Evolutionary conservation across 345 rosid species (phyloP).

Genomic region (Jatropha curcas): DNA sequence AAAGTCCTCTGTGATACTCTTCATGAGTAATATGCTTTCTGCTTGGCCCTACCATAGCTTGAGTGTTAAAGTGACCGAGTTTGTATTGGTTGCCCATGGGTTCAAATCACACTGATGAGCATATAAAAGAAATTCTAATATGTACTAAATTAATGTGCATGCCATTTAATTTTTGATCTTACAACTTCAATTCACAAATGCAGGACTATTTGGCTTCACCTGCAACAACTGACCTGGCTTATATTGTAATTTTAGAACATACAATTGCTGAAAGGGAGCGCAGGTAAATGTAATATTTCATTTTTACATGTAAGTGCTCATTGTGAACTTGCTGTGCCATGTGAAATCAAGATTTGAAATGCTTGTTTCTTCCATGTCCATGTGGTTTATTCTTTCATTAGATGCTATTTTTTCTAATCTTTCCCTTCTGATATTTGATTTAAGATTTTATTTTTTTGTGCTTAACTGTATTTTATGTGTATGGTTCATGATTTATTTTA

Average conservation of each 20-base stretch:
- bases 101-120: not conserved
- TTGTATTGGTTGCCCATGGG: not conserved
- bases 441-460: no score
- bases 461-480: no score
- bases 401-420: not conserved
- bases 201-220: constrained; percentile 90
- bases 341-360: not conserved
- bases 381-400: not conserved
- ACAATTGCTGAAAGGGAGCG: constrained; percentile 96
- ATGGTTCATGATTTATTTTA: no score
- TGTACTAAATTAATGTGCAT: not conserved
- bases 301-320: not conserved
- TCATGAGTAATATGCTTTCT: not conserved
- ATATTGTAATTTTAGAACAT: constrained; percentile 81
- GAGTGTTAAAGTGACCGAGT: not conserved
- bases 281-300: constrained; percentile 51
- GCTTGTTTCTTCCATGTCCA: not conserved
- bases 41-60: not conserved
- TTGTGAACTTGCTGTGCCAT: not conserved
- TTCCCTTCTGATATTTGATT: not conserved
- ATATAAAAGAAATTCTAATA: not conserved
- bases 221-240: constrained; percentile 80
- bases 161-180: constrained; percentile 19
- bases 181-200: constrained; percentile 21
- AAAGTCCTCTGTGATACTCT: not conserved